Conservation (phyloP, 805 yeast genomes). For the Pichia sporocuriosa region DNA sequence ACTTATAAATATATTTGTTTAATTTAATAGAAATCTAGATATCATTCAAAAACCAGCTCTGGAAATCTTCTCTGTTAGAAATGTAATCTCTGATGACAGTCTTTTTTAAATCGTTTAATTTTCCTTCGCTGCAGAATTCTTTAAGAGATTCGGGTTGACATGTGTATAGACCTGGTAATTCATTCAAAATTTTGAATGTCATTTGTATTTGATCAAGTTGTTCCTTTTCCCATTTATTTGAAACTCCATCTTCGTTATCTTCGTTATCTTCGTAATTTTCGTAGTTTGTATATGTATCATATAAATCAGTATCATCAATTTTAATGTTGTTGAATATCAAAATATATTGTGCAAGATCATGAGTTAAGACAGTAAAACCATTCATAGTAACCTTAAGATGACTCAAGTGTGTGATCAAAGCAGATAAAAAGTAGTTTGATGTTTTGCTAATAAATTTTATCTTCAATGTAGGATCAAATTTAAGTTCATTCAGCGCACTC, state of each 20-base stretch:
- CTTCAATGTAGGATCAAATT: conserved; percentile 20
- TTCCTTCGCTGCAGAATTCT: conserved; percentile 77
- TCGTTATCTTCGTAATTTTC: conserved; percentile 1
- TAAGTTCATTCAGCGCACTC: conserved; percentile 29
- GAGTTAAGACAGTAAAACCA: conserved; percentile 78
- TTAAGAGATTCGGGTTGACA: conserved; percentile 75
- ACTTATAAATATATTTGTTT: background rate
- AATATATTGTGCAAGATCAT: conserved; percentile 75
- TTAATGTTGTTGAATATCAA: conserved; percentile 21
- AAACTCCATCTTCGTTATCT: conserved; percentile 28
- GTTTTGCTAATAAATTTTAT: conserved; percentile 19
- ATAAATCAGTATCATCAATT: conserved; percentile 1
- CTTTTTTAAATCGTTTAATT: conserved; percentile 58
- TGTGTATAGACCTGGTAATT: conserved; percentile 76
- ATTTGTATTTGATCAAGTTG: conserved; percentile 44
- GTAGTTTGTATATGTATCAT: conserved; percentile 1
- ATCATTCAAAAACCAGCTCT: conserved; percentile 35
- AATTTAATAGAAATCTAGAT: too few species aligned
- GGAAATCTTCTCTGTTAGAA: conserved; percentile 47
- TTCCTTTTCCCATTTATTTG: conserved; percentile 37
- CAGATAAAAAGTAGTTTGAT: conserved; percentile 33
- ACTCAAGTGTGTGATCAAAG: conserved; percentile 64
- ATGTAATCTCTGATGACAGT: conserved; percentile 27
- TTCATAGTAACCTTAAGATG: conserved; percentile 69
- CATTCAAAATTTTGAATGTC: conserved; percentile 46